Conservation (phyloP, 1,284 basidiomycete genomes). For the Acaromyces ingoldii region DNA sequence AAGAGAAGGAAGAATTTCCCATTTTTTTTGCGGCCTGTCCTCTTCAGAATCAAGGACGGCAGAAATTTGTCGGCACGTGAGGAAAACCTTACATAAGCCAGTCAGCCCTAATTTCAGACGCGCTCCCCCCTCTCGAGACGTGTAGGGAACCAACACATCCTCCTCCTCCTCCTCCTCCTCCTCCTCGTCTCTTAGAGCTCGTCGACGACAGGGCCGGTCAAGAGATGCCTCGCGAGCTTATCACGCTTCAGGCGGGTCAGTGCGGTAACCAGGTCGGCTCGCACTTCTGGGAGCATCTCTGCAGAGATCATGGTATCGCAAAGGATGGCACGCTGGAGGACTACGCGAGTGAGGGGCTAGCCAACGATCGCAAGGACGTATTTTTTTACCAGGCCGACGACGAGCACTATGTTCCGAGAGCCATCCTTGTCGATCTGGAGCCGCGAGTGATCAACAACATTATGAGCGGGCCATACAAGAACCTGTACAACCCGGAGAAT, state of each 20-base stretch:
- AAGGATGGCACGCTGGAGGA: constrained; percentile 49
- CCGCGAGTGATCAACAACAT: constrained; percentile 96
- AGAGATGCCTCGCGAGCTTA: constrained; percentile 46
- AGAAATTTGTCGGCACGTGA: no score
- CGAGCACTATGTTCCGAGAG: constrained; percentile 96
- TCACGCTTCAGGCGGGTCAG: constrained; percentile 50
- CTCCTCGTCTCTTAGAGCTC: no score
- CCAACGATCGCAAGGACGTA: constrained; percentile 85
- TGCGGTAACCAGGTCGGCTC: constrained; percentile 51
- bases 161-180: no score
- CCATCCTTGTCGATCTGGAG: constrained; percentile 95
- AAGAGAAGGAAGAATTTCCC: no score
- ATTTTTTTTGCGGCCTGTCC: no score
- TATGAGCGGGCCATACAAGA: constrained; percentile 80
- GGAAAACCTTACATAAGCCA: no score
- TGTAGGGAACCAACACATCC: no score
- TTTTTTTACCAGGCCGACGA: constrained; percentile 99
- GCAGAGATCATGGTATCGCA: constrained; percentile 47
- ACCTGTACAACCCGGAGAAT: constrained; percentile 96
- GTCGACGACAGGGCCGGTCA: no score
- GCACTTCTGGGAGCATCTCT: constrained; percentile 52
- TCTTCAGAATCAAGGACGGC: no score
- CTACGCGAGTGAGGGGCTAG: constrained; percentile 40
- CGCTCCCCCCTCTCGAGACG: no score
- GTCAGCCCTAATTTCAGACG: no score